A percentile compares a stretch with the other conserved stretches of the same genome.
Evolutionary conservation across 306 rosid species (phyloP).

Genomic region (Quercus rubra): DNA sequence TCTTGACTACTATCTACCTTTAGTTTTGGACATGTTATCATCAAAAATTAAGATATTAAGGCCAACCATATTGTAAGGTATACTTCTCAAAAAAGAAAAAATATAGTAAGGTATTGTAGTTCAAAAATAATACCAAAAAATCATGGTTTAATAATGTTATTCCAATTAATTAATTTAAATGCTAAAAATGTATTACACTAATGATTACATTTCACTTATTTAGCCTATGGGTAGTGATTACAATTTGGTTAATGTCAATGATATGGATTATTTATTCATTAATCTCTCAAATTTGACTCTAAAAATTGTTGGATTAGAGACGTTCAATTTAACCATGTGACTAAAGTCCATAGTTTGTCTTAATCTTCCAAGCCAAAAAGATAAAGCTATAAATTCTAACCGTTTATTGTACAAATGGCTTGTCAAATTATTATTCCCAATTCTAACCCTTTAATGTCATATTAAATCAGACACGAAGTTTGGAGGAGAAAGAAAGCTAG

Average conservation of each 20-base stretch:
- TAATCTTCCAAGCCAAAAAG: not conserved
- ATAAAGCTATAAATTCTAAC: not conserved
- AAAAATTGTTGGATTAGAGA: not conserved
- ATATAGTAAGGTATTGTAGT: not conserved
- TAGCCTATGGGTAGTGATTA: too few relatives aligned
- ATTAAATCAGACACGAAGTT: constrained; percentile 6
- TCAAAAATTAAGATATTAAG: not conserved
- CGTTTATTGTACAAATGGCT: constrained; percentile 3
- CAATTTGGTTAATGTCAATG: not conserved
- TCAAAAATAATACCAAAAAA: not conserved
- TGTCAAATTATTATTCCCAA: constrained; percentile 10
- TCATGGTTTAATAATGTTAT: not conserved
- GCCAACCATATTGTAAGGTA: not conserved
- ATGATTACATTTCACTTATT: not conserved
- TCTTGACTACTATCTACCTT: too few relatives aligned
- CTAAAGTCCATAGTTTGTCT: constrained; percentile 14
- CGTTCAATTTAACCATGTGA: not conserved
- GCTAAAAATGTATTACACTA: not conserved
- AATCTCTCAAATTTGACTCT: not conserved
- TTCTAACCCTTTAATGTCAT: not conserved
- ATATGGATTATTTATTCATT: not conserved
- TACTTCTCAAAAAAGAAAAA: too few relatives aligned
- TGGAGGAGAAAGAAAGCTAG: not conserved
- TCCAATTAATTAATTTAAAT: not conserved
- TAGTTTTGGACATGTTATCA: not conserved